A percentile compares a stretch with the other conserved stretches of the same genome.
These are phyloP conservation scores for Mucor saturninus DNA, from an alignment of 371 early-diverging fungal species.

Conservation along the genomic window DNA sequence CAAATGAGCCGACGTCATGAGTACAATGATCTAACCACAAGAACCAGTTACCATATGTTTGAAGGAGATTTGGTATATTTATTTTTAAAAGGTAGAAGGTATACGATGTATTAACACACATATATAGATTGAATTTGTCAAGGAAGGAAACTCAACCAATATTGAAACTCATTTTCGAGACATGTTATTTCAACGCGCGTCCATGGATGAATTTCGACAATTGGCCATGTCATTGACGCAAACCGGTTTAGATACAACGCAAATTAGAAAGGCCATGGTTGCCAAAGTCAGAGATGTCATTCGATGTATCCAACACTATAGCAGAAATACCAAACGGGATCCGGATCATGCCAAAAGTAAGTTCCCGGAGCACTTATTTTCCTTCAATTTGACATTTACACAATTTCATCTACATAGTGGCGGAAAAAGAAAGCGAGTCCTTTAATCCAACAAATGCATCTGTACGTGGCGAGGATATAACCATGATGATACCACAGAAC, in stretches of 20 bases:
- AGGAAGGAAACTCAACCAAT: slow-evolving; percentile 63
- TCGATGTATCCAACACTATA: slow-evolving; percentile 63
- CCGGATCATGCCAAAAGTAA: slow-evolving; percentile 19
- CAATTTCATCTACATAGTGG: neutral
- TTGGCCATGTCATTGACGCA: slow-evolving; percentile 50
- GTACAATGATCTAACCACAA: slow-evolving; percentile 70
- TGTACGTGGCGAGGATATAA: slow-evolving; percentile 47
- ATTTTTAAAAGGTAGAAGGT: neutral
- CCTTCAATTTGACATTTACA: neutral
- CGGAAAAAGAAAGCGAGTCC: slow-evolving; percentile 16
- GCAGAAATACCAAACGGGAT: slow-evolving; percentile 23
- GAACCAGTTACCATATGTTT: slow-evolving; percentile 64
- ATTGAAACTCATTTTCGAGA: slow-evolving; percentile 68
- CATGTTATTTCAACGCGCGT: slow-evolving; percentile 76
- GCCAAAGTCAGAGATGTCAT: slow-evolving; percentile 70
- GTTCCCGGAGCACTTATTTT: neutral
- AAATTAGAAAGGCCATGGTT: slow-evolving; percentile 73
- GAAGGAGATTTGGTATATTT: slow-evolving; percentile 55
- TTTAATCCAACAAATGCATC: slow-evolving; percentile 27
- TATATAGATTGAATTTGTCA: slow-evolving; percentile 63
- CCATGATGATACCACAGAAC: slow-evolving; percentile 70
- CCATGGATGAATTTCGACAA: slow-evolving; percentile 74
- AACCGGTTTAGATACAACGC: slow-evolving; percentile 51
- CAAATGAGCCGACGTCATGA: slow-evolving; percentile 77
- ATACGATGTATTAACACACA: neutral